These are phyloP conservation scores for Fusarium virguliforme DNA, from an alignment of 2,329 filamentous ascomycete genomes.

Conservation along the genomic window DNA sequence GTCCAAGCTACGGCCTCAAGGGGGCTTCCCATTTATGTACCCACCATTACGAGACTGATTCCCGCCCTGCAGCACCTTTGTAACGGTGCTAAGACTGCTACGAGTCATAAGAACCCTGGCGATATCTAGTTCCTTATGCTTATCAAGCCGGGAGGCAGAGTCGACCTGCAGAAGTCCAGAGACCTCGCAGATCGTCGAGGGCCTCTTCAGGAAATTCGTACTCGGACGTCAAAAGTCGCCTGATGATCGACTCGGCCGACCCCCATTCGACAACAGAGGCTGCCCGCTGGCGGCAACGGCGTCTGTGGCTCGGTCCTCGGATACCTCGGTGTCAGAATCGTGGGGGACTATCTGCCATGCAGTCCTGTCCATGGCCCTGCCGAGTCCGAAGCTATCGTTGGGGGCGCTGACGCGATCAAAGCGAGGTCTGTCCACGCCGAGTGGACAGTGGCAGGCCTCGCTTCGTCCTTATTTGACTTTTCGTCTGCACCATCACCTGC, in stretches of 20 bases:
- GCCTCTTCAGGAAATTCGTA: slow-evolving; percentile 3
- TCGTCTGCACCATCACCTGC: background rate
- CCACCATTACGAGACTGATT: slow-evolving; percentile 2
- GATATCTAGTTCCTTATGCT: slow-evolving; percentile 10
- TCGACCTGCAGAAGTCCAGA: slow-evolving; percentile 2
- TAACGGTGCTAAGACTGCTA: slow-evolving; percentile 1
- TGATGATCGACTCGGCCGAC: background rate
- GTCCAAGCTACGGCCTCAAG: background rate
- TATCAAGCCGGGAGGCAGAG: slow-evolving; percentile 4
- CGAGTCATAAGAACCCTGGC: slow-evolving; percentile 8
- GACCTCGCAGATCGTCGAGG: slow-evolving; percentile 1
- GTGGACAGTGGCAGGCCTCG: background rate
- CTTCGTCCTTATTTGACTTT: background rate
- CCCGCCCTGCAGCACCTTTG: slow-evolving; percentile 3
- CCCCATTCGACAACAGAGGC: background rate
- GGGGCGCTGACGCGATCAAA: slow-evolving; percentile 1
- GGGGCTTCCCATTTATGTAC: slow-evolving; percentile 1
- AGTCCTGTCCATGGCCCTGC: background rate
- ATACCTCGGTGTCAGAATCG: slow-evolving; percentile 2
- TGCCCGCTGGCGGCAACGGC: background rate
- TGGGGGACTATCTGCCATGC: background rate
- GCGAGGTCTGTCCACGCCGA: background rate
- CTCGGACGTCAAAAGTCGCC: slow-evolving; percentile 4
- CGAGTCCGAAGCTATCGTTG: slow-evolving; percentile 2
- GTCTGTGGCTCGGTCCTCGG: slow-evolving; percentile 6